A percentile compares a stretch with the other conserved stretches of the same genome.
Conservation (phyloP, 495 filamentous ascomycete species). For the Talaromyces nanjingensis region DNA sequence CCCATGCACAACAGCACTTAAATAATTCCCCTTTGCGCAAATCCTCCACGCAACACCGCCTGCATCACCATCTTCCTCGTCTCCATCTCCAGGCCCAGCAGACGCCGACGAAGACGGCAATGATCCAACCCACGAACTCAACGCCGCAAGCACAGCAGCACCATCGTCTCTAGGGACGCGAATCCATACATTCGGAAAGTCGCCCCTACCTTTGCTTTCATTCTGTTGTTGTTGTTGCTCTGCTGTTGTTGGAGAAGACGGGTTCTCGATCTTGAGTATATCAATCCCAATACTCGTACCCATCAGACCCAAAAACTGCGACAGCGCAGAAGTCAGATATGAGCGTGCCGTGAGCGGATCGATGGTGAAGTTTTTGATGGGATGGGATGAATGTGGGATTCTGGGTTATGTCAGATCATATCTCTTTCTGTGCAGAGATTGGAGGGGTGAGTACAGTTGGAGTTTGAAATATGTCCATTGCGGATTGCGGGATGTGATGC, state of each 20-base stretch:
- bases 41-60: slow-evolving; percentile 51
- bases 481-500: slow-evolving; percentile 40
- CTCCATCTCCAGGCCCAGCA: slow-evolving; percentile 12
- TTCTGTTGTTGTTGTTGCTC: background rate
- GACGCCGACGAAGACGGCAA: background rate
- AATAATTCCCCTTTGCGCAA: slow-evolving; percentile 46
- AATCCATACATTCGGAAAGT: slow-evolving; percentile 53
- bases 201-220: background rate
- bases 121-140: slow-evolving; percentile 51
- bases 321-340: slow-evolving; percentile 64
- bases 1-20: slow-evolving; percentile 39
- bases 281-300: slow-evolving; percentile 76
- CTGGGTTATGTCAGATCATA: slow-evolving; percentile 11
- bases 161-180: slow-evolving; percentile 67
- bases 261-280: slow-evolving; percentile 57
- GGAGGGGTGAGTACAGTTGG: slow-evolving; percentile 25
- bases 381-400: slow-evolving; percentile 19
- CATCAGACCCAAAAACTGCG: slow-evolving; percentile 71
- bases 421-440: too few species aligned
- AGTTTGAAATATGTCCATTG: slow-evolving; percentile 45
- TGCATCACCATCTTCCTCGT: slow-evolving; percentile 27
- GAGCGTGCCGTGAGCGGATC: slow-evolving; percentile 70
- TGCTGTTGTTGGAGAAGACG: background rate
- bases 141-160: slow-evolving; percentile 56
- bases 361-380: slow-evolving; percentile 30